Evolutionary conservation across 2,329 filamentous ascomycete species (phyloP).

Genomic region (Scleromitrula shiraiana): DNA sequence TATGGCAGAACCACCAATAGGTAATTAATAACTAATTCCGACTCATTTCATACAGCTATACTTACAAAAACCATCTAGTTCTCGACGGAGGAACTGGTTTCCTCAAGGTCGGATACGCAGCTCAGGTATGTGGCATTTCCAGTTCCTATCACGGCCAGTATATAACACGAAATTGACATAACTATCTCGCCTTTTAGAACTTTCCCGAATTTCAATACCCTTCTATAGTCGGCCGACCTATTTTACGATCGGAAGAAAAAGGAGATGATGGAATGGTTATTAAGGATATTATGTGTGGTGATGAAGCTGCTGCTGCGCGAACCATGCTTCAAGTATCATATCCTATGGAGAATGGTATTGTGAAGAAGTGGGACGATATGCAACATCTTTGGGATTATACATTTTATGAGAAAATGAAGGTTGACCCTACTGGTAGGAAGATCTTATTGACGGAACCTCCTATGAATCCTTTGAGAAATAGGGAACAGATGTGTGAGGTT

Average conservation of each 20-base stretch:
- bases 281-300: constrained; percentile 99
- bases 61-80: constrained; percentile 47
- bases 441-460: constrained; percentile 95
- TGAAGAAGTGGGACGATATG: constrained; percentile 99
- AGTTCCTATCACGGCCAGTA: neutral
- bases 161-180: constrained; percentile 6
- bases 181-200: constrained; percentile 52
- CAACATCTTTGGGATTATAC: constrained; percentile 99
- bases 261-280: constrained; percentile 58
- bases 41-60: neutral
- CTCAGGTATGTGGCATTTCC: constrained; percentile 54
- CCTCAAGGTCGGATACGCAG: constrained; percentile 98
- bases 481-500: constrained; percentile 96
- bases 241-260: constrained; percentile 89
- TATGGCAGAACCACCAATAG: constrained; percentile 32
- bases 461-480: constrained; percentile 95
- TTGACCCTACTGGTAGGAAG: constrained; percentile 87
- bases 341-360: constrained; percentile 99
- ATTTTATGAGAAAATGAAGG: constrained; percentile 92
- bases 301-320: constrained; percentile 90
- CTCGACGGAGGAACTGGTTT: constrained; percentile 99
- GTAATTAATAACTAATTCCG: constrained; percentile 14
- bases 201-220: constrained; percentile 99
- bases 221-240: constrained; percentile 94
- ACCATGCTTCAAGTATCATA: constrained; percentile 99